Evolutionary conservation across 768 basidiomycete genomes (phyloP).

Genomic region (Amanita inopinata): DNA sequence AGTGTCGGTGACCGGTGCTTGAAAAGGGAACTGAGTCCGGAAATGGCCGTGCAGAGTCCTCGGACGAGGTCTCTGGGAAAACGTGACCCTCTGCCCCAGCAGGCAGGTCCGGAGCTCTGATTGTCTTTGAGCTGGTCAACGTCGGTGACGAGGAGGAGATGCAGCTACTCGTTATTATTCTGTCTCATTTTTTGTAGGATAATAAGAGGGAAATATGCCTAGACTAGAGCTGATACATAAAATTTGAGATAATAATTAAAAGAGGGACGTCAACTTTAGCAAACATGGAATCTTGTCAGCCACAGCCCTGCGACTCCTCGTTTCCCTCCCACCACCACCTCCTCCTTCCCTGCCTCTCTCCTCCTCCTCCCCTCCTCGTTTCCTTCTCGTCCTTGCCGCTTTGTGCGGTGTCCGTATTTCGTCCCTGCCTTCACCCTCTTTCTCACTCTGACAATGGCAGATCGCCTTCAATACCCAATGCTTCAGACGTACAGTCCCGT

Average conservation of each 20-base stretch:
- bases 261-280: constrained; percentile 26
- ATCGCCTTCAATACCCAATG: constrained; percentile 52
- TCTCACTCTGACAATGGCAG: constrained; percentile 41
- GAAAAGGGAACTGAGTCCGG: neutral
- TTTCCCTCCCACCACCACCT: constrained; percentile 53
- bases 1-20: neutral
- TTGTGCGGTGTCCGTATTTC: constrained; percentile 16
- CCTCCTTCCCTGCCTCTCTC: constrained; percentile 19
- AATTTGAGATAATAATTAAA: no score
- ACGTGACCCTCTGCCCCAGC: no score
- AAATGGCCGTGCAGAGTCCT: neutral
- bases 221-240: no score
- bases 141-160: neutral
- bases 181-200: no score
- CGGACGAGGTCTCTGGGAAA: neutral
- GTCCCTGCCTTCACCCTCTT: constrained; percentile 21
- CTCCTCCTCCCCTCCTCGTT: constrained; percentile 17
- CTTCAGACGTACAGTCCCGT: constrained; percentile 37
- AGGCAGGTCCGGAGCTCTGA: no score
- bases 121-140: no score
- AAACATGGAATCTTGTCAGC: constrained; percentile 38
- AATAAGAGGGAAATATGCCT: no score
- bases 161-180: no score
- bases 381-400: constrained; percentile 16
- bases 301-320: constrained; percentile 37